Evolutionary conservation across 1,284 basidiomycete species (phyloP).

Genomic region (Malassezia nana): DNA sequence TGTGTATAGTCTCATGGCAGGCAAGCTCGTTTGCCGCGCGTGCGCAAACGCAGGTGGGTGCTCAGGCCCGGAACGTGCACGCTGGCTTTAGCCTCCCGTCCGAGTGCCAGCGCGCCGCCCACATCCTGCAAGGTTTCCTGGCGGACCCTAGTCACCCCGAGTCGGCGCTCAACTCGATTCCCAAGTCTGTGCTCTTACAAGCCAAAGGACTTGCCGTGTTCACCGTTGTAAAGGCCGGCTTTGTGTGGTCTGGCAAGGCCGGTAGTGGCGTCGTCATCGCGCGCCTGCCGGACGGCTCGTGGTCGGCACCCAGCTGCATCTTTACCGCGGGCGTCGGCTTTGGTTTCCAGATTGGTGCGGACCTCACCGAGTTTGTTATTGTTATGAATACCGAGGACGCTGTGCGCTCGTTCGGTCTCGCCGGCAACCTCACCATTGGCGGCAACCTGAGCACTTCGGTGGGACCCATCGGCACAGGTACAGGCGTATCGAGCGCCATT

Average conservation of each 20-base stretch:
- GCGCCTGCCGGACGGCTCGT: constrained; percentile 85
- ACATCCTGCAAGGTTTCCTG: constrained; percentile 77
- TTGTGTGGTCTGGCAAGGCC: constrained; percentile 90
- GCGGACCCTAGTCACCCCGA: constrained; percentile 79
- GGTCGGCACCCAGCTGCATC: constrained; percentile 94
- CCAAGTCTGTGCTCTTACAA: constrained; percentile 79
- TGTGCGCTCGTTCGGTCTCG: constrained; percentile 83
- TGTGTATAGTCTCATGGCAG: constrained; percentile 7
- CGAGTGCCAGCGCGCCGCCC: constrained; percentile 66
- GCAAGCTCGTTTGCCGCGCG: constrained; percentile 42
- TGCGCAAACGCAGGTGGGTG: constrained; percentile 26
- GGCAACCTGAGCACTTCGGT: constrained; percentile 48
- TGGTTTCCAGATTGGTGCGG: constrained; percentile 75
- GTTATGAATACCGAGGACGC: constrained; percentile 95
- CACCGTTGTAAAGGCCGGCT: constrained; percentile 73
- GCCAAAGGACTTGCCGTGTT: constrained; percentile 81
- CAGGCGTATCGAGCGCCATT: constrained; percentile 72
- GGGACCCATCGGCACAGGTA: constrained; percentile 81
- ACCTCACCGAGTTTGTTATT: constrained; percentile 58
- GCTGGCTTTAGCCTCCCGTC: constrained; percentile 44
- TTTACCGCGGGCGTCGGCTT: constrained; percentile 83
- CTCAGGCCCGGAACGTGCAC: constrained; percentile 34
- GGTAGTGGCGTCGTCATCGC: constrained; percentile 90
- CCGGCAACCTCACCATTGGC: constrained; percentile 92
- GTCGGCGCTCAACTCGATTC: constrained; percentile 86